These are phyloP conservation scores for Penicillium psychrosexuale DNA, from an alignment of 2,329 filamentous ascomycete genomes.

Conservation along the genomic window DNA sequence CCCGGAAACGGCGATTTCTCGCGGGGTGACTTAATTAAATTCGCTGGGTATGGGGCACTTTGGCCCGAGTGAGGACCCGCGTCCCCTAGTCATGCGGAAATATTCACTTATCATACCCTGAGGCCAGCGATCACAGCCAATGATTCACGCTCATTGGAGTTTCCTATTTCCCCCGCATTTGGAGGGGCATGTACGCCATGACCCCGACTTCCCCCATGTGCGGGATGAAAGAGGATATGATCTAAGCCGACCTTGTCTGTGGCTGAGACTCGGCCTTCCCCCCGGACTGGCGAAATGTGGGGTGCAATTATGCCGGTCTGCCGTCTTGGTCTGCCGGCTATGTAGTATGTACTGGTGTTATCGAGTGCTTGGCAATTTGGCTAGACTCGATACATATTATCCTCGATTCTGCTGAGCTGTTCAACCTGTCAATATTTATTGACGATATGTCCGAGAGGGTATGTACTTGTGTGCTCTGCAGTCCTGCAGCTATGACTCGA, in stretches of 20 bases:
- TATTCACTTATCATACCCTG: background rate
- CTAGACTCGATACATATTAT: background rate
- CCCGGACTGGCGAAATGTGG: constrained; percentile 4
- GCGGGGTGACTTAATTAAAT: background rate
- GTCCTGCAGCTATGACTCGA: background rate
- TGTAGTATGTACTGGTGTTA: background rate
- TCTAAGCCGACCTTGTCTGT: background rate
- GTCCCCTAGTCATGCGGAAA: background rate
- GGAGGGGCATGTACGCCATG: background rate
- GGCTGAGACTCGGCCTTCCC: constrained; percentile 2
- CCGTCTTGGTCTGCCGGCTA: background rate
- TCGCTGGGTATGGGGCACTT: background rate
- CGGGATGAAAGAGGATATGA: background rate
- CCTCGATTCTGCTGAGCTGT: background rate
- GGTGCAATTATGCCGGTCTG: constrained; percentile 1
- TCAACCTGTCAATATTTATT: background rate
- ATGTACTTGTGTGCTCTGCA: background rate
- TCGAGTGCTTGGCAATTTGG: background rate
- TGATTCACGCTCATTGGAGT: background rate
- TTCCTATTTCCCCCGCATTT: background rate
- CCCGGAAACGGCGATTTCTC: background rate
- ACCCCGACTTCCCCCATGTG: background rate
- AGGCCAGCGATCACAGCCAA: background rate
- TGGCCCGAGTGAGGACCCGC: background rate
- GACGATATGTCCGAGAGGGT: background rate